phyloP scores from a whole-genome alignment of 495 filamentous ascomycete genomes.

The Penicillium flavigenum region DNA sequence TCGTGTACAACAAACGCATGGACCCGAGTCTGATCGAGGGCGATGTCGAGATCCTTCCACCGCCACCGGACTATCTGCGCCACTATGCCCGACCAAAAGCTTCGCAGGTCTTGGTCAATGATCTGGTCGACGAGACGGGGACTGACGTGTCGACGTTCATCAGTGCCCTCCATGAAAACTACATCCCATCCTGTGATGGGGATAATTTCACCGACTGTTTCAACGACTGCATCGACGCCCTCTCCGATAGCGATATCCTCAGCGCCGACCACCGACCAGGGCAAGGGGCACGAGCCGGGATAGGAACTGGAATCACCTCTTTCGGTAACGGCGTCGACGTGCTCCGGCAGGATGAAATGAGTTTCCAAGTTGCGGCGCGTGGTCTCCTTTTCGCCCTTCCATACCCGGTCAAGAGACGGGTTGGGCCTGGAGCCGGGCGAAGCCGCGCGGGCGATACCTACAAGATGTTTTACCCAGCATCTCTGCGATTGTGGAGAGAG shows the following conservation, averaged over 20 bases:
- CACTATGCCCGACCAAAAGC: slow-evolving; percentile 60
- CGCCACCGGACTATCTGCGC: slow-evolving; percentile 63
- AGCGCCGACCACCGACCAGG: slow-evolving; percentile 41
- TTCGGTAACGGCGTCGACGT: slow-evolving; percentile 60
- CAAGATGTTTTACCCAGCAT: slow-evolving; percentile 87
- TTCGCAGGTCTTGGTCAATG: slow-evolving; percentile 70
- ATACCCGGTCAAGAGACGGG: slow-evolving; percentile 70
- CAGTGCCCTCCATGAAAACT: slow-evolving; percentile 94
- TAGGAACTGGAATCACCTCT: slow-evolving; percentile 43
- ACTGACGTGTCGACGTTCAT: slow-evolving; percentile 88
- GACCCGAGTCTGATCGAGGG: slow-evolving; percentile 27
- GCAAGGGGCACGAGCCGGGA: slow-evolving; percentile 28
- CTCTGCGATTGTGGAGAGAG: slow-evolving; percentile 70
- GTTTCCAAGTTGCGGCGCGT: slow-evolving; percentile 82
- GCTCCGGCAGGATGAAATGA: slow-evolving; percentile 86
- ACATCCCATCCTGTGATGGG: slow-evolving; percentile 74
- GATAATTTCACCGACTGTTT: slow-evolving; percentile 59
- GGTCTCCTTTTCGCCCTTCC: slow-evolving; percentile 82
- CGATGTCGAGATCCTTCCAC: slow-evolving; percentile 31
- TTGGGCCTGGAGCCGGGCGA: slow-evolving; percentile 31
- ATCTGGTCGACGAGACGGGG: slow-evolving; percentile 81
- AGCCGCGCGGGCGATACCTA: slow-evolving; percentile 52
- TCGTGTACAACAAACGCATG: slow-evolving; percentile 89
- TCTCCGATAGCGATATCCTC: slow-evolving; percentile 86
- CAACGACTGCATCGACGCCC: slow-evolving; percentile 74